Percentiles rank a stretch among this genome's conserved stretches.
These are phyloP conservation scores for Fusarium lateritium DNA, from an alignment of 2,329 filamentous ascomycete genomes.

Conservation along the genomic window DNA sequence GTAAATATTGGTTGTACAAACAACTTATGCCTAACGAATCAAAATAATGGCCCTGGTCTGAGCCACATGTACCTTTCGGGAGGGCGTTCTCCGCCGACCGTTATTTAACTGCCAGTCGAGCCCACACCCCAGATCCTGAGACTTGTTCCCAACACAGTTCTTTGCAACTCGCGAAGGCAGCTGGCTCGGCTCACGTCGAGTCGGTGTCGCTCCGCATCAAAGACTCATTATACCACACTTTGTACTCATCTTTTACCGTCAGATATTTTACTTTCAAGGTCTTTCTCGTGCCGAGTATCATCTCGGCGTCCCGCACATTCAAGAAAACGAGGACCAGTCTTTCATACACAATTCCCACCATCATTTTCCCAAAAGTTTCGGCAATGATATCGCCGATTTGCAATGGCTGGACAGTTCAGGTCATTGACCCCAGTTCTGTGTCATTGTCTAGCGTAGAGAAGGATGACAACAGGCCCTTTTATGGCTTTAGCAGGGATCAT, in stretches of 20 bases:
- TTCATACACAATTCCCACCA: too few species aligned
- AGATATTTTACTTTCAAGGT: background rate
- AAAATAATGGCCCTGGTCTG: slow-evolving; percentile 2
- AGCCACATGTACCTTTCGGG: background rate
- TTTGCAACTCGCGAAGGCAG: accelerated
- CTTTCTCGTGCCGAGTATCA: background rate
- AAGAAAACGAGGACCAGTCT: background rate
- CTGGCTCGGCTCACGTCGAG: too few species aligned
- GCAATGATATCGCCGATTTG: too few species aligned
- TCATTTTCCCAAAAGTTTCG: too few species aligned
- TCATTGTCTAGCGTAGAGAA: background rate
- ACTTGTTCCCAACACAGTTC: too few species aligned
- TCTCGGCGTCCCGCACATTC: slow-evolving; percentile 2
- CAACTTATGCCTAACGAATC: background rate
- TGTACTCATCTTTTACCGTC: background rate
- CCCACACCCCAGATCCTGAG: background rate
- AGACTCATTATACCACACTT: background rate
- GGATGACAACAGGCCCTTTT: slow-evolving; percentile 2
- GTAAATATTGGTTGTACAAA: background rate
- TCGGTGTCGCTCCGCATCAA: background rate
- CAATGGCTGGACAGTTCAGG: too few species aligned
- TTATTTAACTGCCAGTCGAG: background rate
- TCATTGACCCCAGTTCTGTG: background rate
- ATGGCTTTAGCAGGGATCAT: background rate
- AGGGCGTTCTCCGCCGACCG: accelerated